Conservation (phyloP, 306 rosid genomes). For the Dryas octopetala region DNA sequence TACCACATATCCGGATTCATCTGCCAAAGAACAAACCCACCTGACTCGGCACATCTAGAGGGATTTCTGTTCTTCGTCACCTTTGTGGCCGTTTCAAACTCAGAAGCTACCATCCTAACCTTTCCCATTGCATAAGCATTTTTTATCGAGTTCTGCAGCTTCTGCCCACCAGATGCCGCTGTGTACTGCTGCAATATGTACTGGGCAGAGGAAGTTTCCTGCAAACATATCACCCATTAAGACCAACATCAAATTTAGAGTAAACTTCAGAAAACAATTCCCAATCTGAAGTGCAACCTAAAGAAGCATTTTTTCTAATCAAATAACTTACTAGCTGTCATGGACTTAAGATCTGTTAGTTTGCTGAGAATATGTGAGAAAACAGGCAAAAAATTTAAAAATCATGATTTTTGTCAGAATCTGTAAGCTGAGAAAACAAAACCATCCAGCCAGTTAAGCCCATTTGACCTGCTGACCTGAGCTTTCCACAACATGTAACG, state of each 20-base stretch:
- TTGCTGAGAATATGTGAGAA: neutral
- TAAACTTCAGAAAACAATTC: neutral
- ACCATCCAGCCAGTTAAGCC: slow-evolving; percentile 1
- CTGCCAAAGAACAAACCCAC: slow-evolving; percentile 99
- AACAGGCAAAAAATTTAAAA: neutral
- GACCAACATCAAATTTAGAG: neutral
- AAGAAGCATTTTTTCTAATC: neutral
- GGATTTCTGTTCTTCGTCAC: slow-evolving; percentile 72
- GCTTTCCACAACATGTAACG: neutral
- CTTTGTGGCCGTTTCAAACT: slow-evolving; percentile 87
- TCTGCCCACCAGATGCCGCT: slow-evolving; percentile 94
- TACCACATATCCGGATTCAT: slow-evolving; percentile 99
- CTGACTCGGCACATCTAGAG: slow-evolving; percentile 80
- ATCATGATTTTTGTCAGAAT: neutral
- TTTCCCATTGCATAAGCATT: slow-evolving; percentile 99
- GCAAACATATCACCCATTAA: slow-evolving; percentile 22
- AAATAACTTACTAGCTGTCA: neutral
- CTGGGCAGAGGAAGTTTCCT: slow-evolving; percentile 99
- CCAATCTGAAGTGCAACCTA: neutral
- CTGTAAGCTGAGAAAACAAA: slow-evolving; percentile 4
- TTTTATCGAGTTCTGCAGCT: slow-evolving; percentile 71
- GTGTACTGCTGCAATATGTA: slow-evolving; percentile 96
- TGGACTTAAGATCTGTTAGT: slow-evolving; percentile 6
- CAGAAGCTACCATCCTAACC: slow-evolving; percentile 93
- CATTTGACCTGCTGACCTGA: slow-evolving; percentile 9